Evolutionary conservation across 2,329 filamentous ascomycete species (phyloP).

Genomic region (Zarea fungicola): DNA sequence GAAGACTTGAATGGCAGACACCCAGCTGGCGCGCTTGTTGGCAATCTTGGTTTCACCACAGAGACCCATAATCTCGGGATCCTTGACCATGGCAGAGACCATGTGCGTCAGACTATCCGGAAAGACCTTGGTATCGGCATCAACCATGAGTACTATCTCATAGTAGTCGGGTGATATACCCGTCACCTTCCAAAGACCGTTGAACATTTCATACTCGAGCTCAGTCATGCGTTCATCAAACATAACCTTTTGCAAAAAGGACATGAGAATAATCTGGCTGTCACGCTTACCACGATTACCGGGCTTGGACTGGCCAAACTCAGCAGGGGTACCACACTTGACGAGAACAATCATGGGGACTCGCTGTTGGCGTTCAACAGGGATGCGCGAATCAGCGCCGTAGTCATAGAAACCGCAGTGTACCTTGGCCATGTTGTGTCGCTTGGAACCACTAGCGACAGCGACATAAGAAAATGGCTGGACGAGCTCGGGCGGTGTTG

Average conservation of each 20-base stretch:
- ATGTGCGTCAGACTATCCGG: constrained; percentile 97
- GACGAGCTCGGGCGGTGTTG: constrained; percentile 74
- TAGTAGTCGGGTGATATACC: constrained; percentile 98
- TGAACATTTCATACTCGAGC: constrained; percentile 99
- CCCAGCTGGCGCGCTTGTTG: constrained; percentile 93
- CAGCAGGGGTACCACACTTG: constrained; percentile 91
- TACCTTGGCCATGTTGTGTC: constrained; percentile 99
- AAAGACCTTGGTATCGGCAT: constrained; percentile 98
- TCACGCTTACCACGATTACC: constrained; percentile 98
- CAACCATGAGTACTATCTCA: constrained; percentile 97
- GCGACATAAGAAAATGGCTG: constrained; percentile 93
- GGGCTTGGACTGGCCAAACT: constrained; percentile 75
- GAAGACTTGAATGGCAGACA: constrained; percentile 97
- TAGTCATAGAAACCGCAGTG: constrained; percentile 99
- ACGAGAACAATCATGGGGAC: constrained; percentile 97
- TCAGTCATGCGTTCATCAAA: constrained; percentile 99
- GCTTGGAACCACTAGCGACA: constrained; percentile 89
- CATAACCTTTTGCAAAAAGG: constrained; percentile 99
- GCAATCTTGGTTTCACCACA: constrained; percentile 99
- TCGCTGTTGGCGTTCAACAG: constrained; percentile 83
- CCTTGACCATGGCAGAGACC: constrained; percentile 98
- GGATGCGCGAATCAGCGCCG: constrained; percentile 72
- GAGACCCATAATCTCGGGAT: constrained; percentile 97
- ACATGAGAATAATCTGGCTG: constrained; percentile 99
- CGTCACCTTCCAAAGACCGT: constrained; percentile 96